These are phyloP conservation scores for Ampelomyces quisqualis DNA, from an alignment of 2,329 filamentous ascomycete genomes.

Conservation along the genomic window DNA sequence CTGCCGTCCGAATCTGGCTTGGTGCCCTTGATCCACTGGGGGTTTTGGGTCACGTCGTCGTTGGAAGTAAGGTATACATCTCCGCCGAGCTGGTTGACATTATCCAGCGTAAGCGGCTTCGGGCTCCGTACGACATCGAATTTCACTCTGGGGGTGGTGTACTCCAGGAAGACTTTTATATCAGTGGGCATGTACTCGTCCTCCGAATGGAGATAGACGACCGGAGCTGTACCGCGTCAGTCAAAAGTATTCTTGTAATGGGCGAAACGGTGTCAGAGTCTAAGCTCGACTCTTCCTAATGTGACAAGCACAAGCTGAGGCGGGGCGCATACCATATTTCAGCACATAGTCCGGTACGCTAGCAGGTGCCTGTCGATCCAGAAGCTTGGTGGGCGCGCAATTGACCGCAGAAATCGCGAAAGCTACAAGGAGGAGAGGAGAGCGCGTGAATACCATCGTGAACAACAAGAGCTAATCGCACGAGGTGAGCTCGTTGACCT, in stretches of 20 bases:
- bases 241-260: background rate
- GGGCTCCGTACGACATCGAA: constrained; percentile 38
- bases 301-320: too few species aligned
- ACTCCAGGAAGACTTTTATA: constrained; percentile 44
- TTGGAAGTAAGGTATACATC: constrained; percentile 51
- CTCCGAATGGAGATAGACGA: constrained; percentile 48
- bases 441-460: too few species aligned
- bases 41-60: constrained; percentile 45
- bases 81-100: constrained; percentile 46
- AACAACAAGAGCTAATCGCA: too few species aligned
- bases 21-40: constrained; percentile 53
- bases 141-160: constrained; percentile 45
- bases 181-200: constrained; percentile 50
- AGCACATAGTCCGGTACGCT: constrained; percentile 42
- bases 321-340: constrained; percentile 42
- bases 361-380: constrained; percentile 23
- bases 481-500: too few species aligned
- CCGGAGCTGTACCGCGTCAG: constrained; percentile 41
- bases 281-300: too few species aligned
- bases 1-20: constrained; percentile 54
- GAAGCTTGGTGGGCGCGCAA: constrained; percentile 20
- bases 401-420: constrained; percentile 16
- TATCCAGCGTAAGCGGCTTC: constrained; percentile 45
- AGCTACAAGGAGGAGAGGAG: constrained; percentile 9
- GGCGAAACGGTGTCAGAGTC: background rate